Evolutionary conservation across 805 yeast genomes (phyloP).

Genomic region (Candida sanyiensis): DNA sequence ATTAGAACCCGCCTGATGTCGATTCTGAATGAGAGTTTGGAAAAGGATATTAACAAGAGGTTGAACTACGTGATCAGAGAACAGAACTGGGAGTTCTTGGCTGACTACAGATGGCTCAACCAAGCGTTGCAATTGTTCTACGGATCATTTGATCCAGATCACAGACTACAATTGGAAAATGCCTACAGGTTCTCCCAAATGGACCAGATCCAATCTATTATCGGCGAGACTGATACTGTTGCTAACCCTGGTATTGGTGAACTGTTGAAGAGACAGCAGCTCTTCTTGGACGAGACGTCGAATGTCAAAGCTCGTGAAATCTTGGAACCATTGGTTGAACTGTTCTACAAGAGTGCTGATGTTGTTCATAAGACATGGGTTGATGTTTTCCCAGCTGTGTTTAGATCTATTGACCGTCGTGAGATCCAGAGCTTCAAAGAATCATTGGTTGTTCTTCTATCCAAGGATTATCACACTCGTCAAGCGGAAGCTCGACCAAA

Average conservation of each 20-base stretch:
- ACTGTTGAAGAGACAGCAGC: slow-evolving; percentile 31
- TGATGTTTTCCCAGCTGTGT: slow-evolving; percentile 75
- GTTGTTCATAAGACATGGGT: slow-evolving; percentile 83
- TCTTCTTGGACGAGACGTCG: slow-evolving; percentile 25
- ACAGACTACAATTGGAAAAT: slow-evolving; percentile 39
- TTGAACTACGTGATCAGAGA: slow-evolving; percentile 84
- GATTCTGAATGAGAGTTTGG: slow-evolving; percentile 73
- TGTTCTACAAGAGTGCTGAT: slow-evolving; percentile 76
- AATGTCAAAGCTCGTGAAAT: slow-evolving; percentile 53
- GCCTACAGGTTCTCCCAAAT: slow-evolving; percentile 53
- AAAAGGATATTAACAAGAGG: slow-evolving; percentile 70
- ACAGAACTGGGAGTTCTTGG: slow-evolving; percentile 94
- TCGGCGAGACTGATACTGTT: slow-evolving; percentile 20
- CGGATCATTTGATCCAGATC: slow-evolving; percentile 61
- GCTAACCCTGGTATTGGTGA: slow-evolving; percentile 24
- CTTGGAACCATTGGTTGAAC: slow-evolving; percentile 65
- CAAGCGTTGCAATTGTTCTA: slow-evolving; percentile 85
- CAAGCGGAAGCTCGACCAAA: slow-evolving; percentile 85
- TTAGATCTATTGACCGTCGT: slow-evolving; percentile 64
- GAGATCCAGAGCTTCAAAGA: slow-evolving; percentile 84
- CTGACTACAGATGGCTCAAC: slow-evolving; percentile 91
- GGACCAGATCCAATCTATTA: slow-evolving; percentile 31
- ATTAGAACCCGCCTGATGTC: slow-evolving; percentile 75
- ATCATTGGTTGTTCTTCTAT: slow-evolving; percentile 66
- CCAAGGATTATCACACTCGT: slow-evolving; percentile 89